These are phyloP conservation scores for Prunus salicina DNA, from an alignment of 306 rosid species.

Conservation along the genomic window DNA sequence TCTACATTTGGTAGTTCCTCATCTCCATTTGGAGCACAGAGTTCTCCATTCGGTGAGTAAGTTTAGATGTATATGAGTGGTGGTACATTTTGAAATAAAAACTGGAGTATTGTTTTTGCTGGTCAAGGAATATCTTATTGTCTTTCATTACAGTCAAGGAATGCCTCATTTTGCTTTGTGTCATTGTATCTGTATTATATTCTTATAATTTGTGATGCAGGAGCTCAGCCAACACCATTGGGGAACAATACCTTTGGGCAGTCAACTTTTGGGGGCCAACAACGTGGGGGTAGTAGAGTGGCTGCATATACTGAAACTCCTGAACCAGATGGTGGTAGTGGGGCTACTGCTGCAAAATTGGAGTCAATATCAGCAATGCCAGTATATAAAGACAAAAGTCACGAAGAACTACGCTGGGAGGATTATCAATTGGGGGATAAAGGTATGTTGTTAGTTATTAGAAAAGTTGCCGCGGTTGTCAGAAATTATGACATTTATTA, in stretches of 20 bases:
- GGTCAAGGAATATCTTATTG: background rate
- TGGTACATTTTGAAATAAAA: background rate
- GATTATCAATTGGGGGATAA: slow-evolving; percentile 93
- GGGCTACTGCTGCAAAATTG: slow-evolving; percentile 56
- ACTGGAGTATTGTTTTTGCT: background rate
- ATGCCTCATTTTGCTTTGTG: background rate
- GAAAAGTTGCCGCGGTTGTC: background rate
- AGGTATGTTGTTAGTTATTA: slow-evolving; percentile 33
- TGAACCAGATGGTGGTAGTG: slow-evolving; percentile 57
- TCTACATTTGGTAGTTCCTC: slow-evolving; percentile 60
- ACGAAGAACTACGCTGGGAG: slow-evolving; percentile 97
- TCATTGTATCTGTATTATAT: background rate
- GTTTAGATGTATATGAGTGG: background rate
- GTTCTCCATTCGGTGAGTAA: slow-evolving; percentile 75
- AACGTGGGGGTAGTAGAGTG: slow-evolving; percentile 84
- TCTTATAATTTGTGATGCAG: slow-evolving; percentile 34
- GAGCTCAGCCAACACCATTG: slow-evolving; percentile 64
- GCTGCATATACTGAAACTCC: slow-evolving; percentile 65
- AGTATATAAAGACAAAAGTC: slow-evolving; percentile 82
- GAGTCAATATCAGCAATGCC: slow-evolving; percentile 97
- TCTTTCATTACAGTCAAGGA: background rate
- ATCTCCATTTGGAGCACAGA: slow-evolving; percentile 75
- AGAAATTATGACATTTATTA: slow-evolving; percentile 3
- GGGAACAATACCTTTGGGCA: slow-evolving; percentile 67
- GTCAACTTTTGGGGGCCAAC: slow-evolving; percentile 70